Conservation (phyloP, 176 grass and related monocot genomes). For the Tillandsia fasciculata region DNA sequence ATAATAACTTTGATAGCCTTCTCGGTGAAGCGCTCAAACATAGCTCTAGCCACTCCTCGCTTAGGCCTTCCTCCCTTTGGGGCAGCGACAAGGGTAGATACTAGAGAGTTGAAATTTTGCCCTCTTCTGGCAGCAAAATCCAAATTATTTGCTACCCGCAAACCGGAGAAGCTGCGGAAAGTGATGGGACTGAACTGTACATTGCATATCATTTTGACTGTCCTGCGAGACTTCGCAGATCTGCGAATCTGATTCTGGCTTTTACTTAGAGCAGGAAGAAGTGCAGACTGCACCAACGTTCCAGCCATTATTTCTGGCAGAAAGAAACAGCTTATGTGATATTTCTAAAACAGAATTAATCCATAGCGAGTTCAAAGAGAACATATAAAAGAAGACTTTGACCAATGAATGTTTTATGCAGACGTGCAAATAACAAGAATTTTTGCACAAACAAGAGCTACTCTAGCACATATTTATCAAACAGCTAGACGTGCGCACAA, state of each 20-base stretch:
- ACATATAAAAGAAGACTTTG: background rate
- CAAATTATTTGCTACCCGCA: slow-evolving; percentile 38
- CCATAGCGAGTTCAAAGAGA: background rate
- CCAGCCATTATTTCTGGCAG: slow-evolving; percentile 47
- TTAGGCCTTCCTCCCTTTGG: slow-evolving; percentile 24
- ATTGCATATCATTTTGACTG: slow-evolving; percentile 41
- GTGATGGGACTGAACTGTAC: slow-evolving; percentile 26
- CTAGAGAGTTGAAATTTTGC: slow-evolving; percentile 36
- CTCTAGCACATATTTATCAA: background rate
- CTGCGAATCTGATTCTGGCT: slow-evolving; percentile 18
- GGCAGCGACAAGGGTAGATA: slow-evolving; percentile 42
- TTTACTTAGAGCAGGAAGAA: slow-evolving; percentile 39
- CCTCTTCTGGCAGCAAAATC: slow-evolving; percentile 30
- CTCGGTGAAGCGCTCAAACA: slow-evolving; percentile 88
- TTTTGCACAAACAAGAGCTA: background rate
- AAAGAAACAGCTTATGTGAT: background rate
- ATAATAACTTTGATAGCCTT: slow-evolving; percentile 98
- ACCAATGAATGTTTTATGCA: background rate
- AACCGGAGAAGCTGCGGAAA: slow-evolving; percentile 55
- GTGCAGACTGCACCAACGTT: slow-evolving; percentile 58
- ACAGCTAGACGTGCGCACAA: background rate
- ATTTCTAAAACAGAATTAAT: background rate
- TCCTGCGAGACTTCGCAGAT: slow-evolving; percentile 21
- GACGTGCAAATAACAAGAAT: background rate
- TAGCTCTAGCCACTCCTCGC: slow-evolving; percentile 52